Base-by-base conservation (phyloP, 2,329 filamentous ascomycete genomes). In the Pestalotiopsis sp. region DNA sequence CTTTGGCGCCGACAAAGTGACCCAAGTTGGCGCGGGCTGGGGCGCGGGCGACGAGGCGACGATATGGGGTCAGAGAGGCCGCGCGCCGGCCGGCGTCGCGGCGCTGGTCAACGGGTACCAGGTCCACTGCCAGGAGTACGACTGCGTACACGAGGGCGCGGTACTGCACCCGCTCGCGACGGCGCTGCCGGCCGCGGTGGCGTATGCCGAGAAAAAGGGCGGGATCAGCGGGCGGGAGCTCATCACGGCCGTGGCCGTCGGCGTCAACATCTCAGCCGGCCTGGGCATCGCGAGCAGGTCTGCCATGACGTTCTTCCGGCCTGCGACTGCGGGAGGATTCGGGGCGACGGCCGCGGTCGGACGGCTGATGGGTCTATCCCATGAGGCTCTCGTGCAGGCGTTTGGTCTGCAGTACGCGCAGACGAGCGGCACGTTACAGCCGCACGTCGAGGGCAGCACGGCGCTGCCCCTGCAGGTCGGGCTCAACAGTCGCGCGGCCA, bases 91-190 rank as follows among this genome's bases (percentile, higher is more conserved):
- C 36, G 65, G 64, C 14, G n/a, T 58, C 20, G 68, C 68, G 36
- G 63, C 68, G 20, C 36, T 69, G 20, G 45, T 66, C 4, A 69
- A 69, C 23, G 57, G 52, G 13, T 69, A 66, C 65, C 68, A 69
- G 57, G 68, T 69, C 2, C 68, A 69, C 41, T 66, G 68, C 58
- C 68, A 69, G 31, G 68, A 69, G 40, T 69, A 66, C 58, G 68
- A 69, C 65, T 69, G 68, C 41, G 68, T 69, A 7, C 68, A 69
- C 31, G 68, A 69, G 31, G 68, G 64, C 25, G 68, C 68, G 41
- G 64, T 69, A 11, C 40, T 66, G 57, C 68, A 69, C 23, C 68
- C 68, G 23, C 65, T 69, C 12, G 68, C 68, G 5, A 69, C 65
- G n/a, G 17, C 65, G 17, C 45, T 69, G 41, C 68, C 68, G 25